Evolutionary conservation across 2,329 filamentous ascomycete genomes (phyloP), one percentile per base, ranked within the genome.

Genomic region (Sclerotinia glacialis): DNA sequence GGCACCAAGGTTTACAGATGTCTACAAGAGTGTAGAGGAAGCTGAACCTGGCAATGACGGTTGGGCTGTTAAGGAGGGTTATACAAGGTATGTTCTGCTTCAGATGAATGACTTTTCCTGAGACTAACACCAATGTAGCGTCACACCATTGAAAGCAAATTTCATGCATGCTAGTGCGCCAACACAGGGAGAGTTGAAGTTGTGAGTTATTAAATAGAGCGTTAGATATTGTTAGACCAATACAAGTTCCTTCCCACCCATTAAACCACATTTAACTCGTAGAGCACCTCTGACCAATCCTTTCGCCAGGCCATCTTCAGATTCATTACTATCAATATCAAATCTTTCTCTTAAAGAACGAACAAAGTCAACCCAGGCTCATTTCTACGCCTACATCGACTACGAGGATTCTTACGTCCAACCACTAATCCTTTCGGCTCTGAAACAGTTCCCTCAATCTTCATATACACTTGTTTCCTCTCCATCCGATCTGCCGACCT

Each of bases 331-430:
- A 65, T 64, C 26, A 40, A 58, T 72, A 21, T 60, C 67, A 23
- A 68, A 67, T 64, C 71, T 70, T 23, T 74, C 65, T 40, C 65
- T 71, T 54, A 63, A 73, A 71, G 26, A 61, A 11, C 31, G 55
- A 55, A 6, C 34, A 8, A 74, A 72, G 73, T 72, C 50, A 54
- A 67, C 64, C 2, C 65, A 37, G n/a, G 73, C 79, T 65, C 78
- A 80, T 50, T 78, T 92, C 70, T 88, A 91, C 78, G 91, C 91
- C 61, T 78, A 94, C 61, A 81, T 97, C 73, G 84, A 92, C 75
- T 97, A 97, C 78, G 91, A 93, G 73, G 93, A 97, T 76, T 76
- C 83, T 54, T 99, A 98, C 76, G 92, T 98, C 11, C 92, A 97
- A 74, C 92, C 92, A 1, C 84, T 98, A 49, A 89, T 98, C 68